Percentiles rank a stretch among this genome's conserved stretches.
These are phyloP conservation scores for Xerocomus potaroensis DNA, from an alignment of 768 basidiomycete species.

Conservation along the genomic window DNA sequence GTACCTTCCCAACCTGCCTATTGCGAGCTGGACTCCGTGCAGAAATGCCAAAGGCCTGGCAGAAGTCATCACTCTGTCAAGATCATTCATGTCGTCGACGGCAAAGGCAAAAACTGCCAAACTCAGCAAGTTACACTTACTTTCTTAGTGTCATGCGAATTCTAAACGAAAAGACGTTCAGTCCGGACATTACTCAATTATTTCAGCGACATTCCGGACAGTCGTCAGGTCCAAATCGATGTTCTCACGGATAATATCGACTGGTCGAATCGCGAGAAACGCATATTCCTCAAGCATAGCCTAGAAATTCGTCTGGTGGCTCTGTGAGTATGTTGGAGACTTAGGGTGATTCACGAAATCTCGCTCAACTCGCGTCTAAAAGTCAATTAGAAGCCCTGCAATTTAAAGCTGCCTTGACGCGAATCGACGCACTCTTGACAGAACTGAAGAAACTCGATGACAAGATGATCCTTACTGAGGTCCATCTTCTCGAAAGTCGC, in stretches of 20 bases:
- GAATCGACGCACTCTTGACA: slow-evolving; percentile 84
- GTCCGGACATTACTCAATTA: slow-evolving; percentile 92
- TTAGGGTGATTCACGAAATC: background rate
- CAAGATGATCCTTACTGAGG: slow-evolving; percentile 96
- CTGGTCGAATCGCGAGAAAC: slow-evolving; percentile 89
- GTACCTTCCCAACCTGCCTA: slow-evolving; percentile 19
- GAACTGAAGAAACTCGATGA: slow-evolving; percentile 94
- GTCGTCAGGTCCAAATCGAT: slow-evolving; percentile 69
- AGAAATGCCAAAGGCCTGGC: slow-evolving; percentile 86
- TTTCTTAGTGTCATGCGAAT: background rate
- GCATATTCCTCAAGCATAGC: slow-evolving; percentile 93
- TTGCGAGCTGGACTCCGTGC: slow-evolving; percentile 3
- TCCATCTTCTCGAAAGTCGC: slow-evolving; percentile 88
- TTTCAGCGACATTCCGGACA: slow-evolving; percentile 76
- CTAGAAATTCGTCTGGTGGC: slow-evolving; percentile 84
- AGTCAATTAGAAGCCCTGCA: slow-evolving; percentile 74
- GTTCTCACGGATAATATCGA: slow-evolving; percentile 88
- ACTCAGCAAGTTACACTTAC: slow-evolving; percentile 53
- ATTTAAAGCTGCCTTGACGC: slow-evolving; percentile 71
- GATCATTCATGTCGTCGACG: slow-evolving; percentile 87
- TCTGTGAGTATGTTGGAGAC: slow-evolving; percentile 41
- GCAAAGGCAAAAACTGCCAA: slow-evolving; percentile 98
- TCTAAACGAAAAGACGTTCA: slow-evolving; percentile 27
- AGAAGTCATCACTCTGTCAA: slow-evolving; percentile 77
- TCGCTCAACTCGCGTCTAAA: slow-evolving; percentile 6